Evolutionary conservation across 106 monocot species (phyloP).

Genomic region (Dactylorhiza incarnata): DNA sequence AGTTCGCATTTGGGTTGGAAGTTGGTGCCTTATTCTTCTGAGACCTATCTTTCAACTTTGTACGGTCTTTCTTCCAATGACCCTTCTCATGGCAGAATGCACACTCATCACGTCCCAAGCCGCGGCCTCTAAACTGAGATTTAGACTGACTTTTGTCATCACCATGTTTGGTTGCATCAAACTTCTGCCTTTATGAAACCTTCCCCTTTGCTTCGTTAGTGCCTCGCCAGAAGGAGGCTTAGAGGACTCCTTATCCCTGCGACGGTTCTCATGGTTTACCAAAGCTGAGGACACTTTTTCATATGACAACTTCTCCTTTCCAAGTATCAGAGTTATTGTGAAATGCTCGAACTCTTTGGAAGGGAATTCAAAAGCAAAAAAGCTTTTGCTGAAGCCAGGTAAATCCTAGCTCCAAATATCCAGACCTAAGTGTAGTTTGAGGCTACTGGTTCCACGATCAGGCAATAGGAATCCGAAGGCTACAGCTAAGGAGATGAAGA

Average conservation of each 20-base stretch:
- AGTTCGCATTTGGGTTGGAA: neutral
- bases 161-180: no score
- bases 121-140: neutral
- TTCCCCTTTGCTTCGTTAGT: neutral
- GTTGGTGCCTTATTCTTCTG: neutral
- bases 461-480: no score
- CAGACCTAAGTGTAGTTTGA: no score
- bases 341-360: no score
- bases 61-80: neutral
- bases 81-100: neutral
- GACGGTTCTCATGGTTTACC: neutral
- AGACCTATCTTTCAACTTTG: neutral
- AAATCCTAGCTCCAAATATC: no score
- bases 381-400: no score
- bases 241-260: neutral
- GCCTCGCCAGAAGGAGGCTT: neutral
- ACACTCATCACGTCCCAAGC: neutral
- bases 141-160: neutral
- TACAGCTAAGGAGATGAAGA: no score
- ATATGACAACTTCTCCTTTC: neutral
- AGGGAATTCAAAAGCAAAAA: no score
- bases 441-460: no score
- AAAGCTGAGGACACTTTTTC: neutral
- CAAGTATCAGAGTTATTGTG: no score
- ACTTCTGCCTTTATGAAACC: no score